Conservation (phyloP, 1,284 basidiomycete genomes). For the Cutaneotrichosporon sp. region DNA sequence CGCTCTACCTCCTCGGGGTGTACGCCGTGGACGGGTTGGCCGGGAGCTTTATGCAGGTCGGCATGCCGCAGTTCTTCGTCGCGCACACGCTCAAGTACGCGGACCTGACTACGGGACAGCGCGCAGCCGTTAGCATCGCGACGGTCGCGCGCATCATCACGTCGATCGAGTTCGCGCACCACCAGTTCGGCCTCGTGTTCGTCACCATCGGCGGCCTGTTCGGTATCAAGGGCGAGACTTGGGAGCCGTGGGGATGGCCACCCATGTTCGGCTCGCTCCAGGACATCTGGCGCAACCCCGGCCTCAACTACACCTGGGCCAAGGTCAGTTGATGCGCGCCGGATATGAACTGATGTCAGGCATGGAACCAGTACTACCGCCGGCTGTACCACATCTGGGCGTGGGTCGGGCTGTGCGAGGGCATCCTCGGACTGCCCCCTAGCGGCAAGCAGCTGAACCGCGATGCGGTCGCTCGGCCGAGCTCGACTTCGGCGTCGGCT, state of each 20-base stretch:
- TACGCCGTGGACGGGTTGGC: conserved; percentile 30
- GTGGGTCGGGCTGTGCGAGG: conserved; percentile 45
- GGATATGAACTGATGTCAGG: conserved; percentile 28
- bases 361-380: conserved; percentile 47
- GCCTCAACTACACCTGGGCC: conserved; percentile 44
- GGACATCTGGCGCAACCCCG: conserved; percentile 39
- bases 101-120: conserved; percentile 25
- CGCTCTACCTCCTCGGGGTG: conserved; percentile 12
- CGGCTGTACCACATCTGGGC: conserved; percentile 40
- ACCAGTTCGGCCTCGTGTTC: conserved; percentile 16
- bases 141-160: conserved; percentile 33
- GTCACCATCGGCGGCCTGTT: conserved; percentile 37
- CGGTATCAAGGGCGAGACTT: conserved; percentile 39
- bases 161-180: conserved; percentile 27
- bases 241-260: conserved; percentile 48
- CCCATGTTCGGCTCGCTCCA: conserved; percentile 39
- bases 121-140: conserved; percentile 30
- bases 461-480: background rate
- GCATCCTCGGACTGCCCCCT: conserved; percentile 40
- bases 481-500: background rate
- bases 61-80: conserved; percentile 33
- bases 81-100: conserved; percentile 25
- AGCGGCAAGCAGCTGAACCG: conserved; percentile 29
- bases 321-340: conserved; percentile 30
- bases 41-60: conserved; percentile 32